Base-by-base conservation (phyloP, 371 early-diverging fungal species). In the Rhizopus delemar region DNA sequence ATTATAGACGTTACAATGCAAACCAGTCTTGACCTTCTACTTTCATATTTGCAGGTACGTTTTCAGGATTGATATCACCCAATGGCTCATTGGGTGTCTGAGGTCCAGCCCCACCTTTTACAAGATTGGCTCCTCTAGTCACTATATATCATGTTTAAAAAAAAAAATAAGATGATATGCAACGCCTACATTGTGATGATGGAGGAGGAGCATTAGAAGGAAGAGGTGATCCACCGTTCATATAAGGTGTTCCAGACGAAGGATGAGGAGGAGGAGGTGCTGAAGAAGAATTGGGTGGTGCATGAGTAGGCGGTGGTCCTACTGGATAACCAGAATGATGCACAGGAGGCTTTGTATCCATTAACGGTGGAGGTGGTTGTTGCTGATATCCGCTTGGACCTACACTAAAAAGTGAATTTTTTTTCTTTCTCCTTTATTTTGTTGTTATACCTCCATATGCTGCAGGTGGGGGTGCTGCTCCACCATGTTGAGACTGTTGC, bases 21-120 rank as follows among this genome's bases (percentile, higher is more conserved):
- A 91, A 85, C 96, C 96, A 96, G 79, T 95, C 96, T 11, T 77
- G 66, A 9, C 94, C 93, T 75, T 95, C 95, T n/a, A 86, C 86
- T 72, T 92, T 93, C 78, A 89, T 73, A 55, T 83, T 86, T 3
- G 88, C 69, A 12, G 93, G 93, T 22, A 92, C 89, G 29, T 71
- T 84, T 35, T 93, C 92, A 3, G 89, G 90, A 62, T 93, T 93
- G 50, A 94, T 80, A 63, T 94, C 94, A 62, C 88, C 88, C 51
- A 90, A 55, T 11, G 64, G 48, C 11, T 48, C 31, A 46, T 45
- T 43, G 16, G 56, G 16, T 56, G 56, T 33, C 46, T 22, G 45
- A 39, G 53, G 43, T 36, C 41, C 29, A 38, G 43, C 43, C 43
- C 43, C 43, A 43, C 43, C 43, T 43, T 48, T 48, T 6, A 12